phyloP scores from a whole-genome alignment of 2,329 filamentous ascomycete species.

The Aureobasidium leucospermi region DNA sequence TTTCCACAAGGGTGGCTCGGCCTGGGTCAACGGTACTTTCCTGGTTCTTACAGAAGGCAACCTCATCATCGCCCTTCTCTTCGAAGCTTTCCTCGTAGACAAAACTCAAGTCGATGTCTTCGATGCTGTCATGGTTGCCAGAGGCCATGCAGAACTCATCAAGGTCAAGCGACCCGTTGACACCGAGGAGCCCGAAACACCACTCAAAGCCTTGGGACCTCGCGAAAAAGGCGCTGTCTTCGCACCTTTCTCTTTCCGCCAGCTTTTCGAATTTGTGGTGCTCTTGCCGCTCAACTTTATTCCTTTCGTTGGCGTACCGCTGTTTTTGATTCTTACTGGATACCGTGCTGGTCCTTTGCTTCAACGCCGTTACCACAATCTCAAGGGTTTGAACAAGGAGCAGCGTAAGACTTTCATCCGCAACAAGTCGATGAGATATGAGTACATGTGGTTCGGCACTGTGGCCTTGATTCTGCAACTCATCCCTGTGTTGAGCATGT shows the following conservation, averaged over 20 bases:
- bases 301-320: slow-evolving; percentile 70
- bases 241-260: slow-evolving; percentile 82
- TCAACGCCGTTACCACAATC: slow-evolving; percentile 83
- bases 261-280: slow-evolving; percentile 74
- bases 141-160: slow-evolving; percentile 63
- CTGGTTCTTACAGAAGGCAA: slow-evolving; percentile 66
- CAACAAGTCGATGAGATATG: slow-evolving; percentile 57
- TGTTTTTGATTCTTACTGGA: slow-evolving; percentile 84
- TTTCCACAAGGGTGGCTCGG: slow-evolving; percentile 71
- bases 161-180: slow-evolving; percentile 54
- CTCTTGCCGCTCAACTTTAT: slow-evolving; percentile 71
- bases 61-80: slow-evolving; percentile 52
- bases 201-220: slow-evolving; percentile 74
- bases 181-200: slow-evolving; percentile 62
- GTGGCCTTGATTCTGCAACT: slow-evolving; percentile 59
- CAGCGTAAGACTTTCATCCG: slow-evolving; percentile 64
- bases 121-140: slow-evolving; percentile 70
- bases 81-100: slow-evolving; percentile 51
- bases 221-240: slow-evolving; percentile 71
- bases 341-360: slow-evolving; percentile 81
- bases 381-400: slow-evolving; percentile 66
- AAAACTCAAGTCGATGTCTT: slow-evolving; percentile 74
- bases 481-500: slow-evolving; percentile 85
- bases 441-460: slow-evolving; percentile 91
- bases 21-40: slow-evolving; percentile 85